Conservation (phyloP, 2,329 filamentous ascomycete genomes). For the Fusarium sp. region DNA sequence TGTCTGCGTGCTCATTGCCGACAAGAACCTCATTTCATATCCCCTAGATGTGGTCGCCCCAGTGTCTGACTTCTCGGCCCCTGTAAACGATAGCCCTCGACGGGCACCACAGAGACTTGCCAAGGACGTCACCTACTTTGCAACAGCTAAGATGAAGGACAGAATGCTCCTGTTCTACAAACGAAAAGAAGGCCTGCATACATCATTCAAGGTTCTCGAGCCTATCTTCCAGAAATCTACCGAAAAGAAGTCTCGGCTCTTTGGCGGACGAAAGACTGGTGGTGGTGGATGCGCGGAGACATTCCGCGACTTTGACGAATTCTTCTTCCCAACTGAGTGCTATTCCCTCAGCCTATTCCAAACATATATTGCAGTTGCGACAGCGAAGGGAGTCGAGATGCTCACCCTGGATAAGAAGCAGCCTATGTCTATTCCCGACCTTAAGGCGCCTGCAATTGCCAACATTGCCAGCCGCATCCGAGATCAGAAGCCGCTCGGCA, state of each 20-base stretch:
- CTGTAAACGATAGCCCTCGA: conserved; percentile 74
- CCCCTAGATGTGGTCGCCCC: conserved; percentile 85
- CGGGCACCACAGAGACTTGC: conserved; percentile 91
- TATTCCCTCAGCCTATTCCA: conserved; percentile 97
- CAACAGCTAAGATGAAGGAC: conserved; percentile 96
- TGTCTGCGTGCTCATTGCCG: conserved; percentile 87
- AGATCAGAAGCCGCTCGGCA: conserved; percentile 86
- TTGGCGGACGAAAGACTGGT: conserved; percentile 64
- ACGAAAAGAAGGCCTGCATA: conserved; percentile 89
- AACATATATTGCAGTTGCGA: conserved; percentile 89
- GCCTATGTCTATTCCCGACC: conserved; percentile 90
- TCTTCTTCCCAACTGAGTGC: conserved; percentile 96
- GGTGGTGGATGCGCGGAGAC: conserved; percentile 83
- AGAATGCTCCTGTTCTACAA: conserved; percentile 96
- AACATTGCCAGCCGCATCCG: conserved; percentile 86
- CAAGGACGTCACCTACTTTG: conserved; percentile 96
- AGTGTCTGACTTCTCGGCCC: conserved; percentile 67
- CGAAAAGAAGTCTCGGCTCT: conserved; percentile 78
- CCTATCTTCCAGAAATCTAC: conserved; percentile 93
- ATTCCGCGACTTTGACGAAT: conserved; percentile 98
- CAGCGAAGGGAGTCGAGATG: conserved; percentile 91
- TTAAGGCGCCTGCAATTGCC: conserved; percentile 78
- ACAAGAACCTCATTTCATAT: conserved; percentile 91
- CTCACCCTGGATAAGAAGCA: conserved; percentile 97
- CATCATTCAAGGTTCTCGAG: conserved; percentile 95